A percentile compares a stretch with the other conserved stretches of the same genome.
Evolutionary conservation across 306 rosid species (phyloP).

Genomic region (Casuarina equisetifolia): DNA sequence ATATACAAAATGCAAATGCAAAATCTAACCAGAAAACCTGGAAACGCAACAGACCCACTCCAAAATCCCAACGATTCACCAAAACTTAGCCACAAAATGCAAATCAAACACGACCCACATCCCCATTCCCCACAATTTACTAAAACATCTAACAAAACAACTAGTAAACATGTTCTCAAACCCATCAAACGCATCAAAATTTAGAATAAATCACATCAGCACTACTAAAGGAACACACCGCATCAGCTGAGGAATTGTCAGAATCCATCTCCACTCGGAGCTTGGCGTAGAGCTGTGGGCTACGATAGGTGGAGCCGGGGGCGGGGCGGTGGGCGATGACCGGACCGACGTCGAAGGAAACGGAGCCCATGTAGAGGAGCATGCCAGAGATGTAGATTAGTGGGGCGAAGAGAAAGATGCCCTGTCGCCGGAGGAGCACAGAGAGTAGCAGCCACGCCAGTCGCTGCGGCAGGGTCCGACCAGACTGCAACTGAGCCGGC

Average conservation of each 20-base stretch:
- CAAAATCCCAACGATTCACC: background rate
- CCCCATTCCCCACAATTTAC: background rate
- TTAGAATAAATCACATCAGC: background rate
- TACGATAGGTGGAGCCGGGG: slow-evolving; percentile 77
- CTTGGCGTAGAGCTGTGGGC: slow-evolving; percentile 68
- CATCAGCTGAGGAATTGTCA: slow-evolving; percentile 72
- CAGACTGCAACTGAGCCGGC: slow-evolving; percentile 59
- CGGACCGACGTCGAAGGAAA: slow-evolving; percentile 73
- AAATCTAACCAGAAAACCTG: background rate
- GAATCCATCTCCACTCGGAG: slow-evolving; percentile 70
- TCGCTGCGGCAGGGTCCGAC: slow-evolving; percentile 56
- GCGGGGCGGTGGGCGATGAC: slow-evolving; percentile 66
- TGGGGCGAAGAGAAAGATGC: slow-evolving; percentile 94
- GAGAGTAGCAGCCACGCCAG: slow-evolving; percentile 71
- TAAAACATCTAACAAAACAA: slow-evolving; percentile 13
- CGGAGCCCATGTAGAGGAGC: slow-evolving; percentile 85
- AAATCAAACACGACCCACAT: background rate
- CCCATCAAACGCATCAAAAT: background rate
- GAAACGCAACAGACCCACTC: background rate
- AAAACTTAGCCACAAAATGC: background rate
- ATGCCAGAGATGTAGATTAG: slow-evolving; percentile 83
- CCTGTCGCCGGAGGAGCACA: slow-evolving; percentile 80
- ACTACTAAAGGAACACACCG: slow-evolving; percentile 44
- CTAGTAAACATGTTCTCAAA: slow-evolving; percentile 17
- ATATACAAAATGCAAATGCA: background rate